These are phyloP conservation scores for Thecaphora frezii DNA, from an alignment of 1,284 basidiomycete species.

Conservation along the genomic window DNA sequence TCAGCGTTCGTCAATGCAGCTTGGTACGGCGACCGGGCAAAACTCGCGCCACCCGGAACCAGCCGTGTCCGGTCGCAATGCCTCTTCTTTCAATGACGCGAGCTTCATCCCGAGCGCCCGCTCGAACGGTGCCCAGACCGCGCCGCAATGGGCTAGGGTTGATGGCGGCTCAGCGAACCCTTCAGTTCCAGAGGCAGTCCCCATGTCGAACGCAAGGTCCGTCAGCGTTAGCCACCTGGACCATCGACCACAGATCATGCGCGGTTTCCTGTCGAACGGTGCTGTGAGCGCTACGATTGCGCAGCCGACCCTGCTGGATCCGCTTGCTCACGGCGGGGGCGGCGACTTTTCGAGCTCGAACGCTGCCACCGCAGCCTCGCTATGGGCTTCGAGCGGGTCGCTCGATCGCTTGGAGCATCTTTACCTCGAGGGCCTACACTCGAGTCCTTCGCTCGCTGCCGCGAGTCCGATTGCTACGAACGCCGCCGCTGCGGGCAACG, in stretches of 20 bases:
- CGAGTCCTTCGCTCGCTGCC: not conserved
- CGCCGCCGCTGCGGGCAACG: no score
- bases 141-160: not conserved
- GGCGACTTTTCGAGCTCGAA: not conserved
- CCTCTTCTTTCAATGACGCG: no score
- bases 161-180: not conserved
- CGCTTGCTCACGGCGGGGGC: not conserved
- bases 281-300: not conserved
- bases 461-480: not conserved
- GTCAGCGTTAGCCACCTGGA: conserved; percentile 1
- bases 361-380: not conserved
- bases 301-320: not conserved
- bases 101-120: no score
- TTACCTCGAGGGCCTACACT: conserved; percentile 17
- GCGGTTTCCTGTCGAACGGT: not conserved
- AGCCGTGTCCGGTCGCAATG: no score
- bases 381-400: conserved; percentile 12
- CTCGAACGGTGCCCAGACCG: no score
- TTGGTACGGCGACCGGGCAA: not conserved
- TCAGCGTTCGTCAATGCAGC: not conserved
- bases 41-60: no score
- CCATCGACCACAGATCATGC: not conserved
- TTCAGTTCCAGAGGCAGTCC: not conserved
- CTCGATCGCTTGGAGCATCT: conserved; percentile 18
- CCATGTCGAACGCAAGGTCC: not conserved